Percentiles rank a stretch among this genome's conserved stretches.
phyloP scores from a whole-genome alignment of 78 protist species.

The Dictyostelium firmibasis region DNA sequence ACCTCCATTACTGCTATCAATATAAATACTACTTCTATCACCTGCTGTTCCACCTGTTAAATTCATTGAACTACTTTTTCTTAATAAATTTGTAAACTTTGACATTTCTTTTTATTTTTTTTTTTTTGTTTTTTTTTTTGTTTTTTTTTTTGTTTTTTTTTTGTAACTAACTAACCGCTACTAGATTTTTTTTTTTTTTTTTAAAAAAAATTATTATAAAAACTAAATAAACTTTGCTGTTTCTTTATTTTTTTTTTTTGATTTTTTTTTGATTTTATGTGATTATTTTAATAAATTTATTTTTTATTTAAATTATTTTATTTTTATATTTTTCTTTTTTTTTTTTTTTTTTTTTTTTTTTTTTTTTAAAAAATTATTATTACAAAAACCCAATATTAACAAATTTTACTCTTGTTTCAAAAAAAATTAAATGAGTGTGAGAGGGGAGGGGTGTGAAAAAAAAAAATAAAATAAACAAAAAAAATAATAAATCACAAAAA shows the following conservation, averaged over 20 bases:
- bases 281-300: no score
- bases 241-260: background rate
- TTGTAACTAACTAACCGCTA: background rate
- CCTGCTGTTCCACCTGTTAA: background rate
- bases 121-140: background rate
- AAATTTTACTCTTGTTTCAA: background rate
- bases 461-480: no score
- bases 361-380: no score
- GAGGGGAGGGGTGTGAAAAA: background rate
- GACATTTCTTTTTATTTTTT: slow-evolving; percentile 18
- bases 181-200: background rate
- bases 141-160: background rate
- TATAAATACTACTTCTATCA: background rate
- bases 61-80: slow-evolving; percentile 46
- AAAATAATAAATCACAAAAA: background rate
- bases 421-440: background rate
- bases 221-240: background rate
- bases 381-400: background rate
- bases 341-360: no score
- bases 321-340: no score
- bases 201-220: background rate
- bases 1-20: background rate
- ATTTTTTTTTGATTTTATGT: no score
- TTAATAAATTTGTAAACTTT: slow-evolving; percentile 36
- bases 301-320: no score